A percentile compares a stretch with the other conserved stretches of the same genome.
Conservation (phyloP, 441 rosid species). For the Kokia cookei region DNA sequence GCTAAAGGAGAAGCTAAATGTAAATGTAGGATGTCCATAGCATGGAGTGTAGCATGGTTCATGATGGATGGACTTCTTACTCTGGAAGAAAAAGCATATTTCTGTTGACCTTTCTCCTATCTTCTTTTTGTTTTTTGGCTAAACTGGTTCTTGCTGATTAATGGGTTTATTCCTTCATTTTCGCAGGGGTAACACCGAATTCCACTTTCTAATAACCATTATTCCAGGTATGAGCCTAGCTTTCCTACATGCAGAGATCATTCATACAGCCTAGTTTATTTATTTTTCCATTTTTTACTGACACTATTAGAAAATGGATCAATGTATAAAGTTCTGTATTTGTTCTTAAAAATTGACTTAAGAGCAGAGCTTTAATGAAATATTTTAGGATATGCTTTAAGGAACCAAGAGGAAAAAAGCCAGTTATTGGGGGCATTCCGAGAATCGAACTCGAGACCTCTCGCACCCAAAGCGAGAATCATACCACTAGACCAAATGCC, state of each 20-base stretch:
- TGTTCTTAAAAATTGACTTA: neutral
- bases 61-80: neutral
- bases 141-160: neutral
- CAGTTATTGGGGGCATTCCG: slow-evolving; percentile 5
- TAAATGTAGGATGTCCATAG: neutral
- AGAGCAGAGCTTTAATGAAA: neutral
- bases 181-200: too few species aligned
- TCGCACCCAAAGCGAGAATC: slow-evolving; percentile 54
- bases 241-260: neutral
- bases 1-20: neutral
- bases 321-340: neutral
- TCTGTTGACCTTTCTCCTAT: too few species aligned
- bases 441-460: slow-evolving; percentile 59
- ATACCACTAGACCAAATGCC: slow-evolving; percentile 50
- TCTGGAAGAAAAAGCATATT: too few species aligned
- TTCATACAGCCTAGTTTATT: neutral
- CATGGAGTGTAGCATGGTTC: neutral
- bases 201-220: neutral
- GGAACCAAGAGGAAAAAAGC: neutral
- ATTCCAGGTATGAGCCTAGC: neutral
- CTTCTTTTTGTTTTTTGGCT: neutral
- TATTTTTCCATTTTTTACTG: neutral
- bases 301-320: neutral
- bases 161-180: neutral
- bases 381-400: neutral